Evolutionary conservation across 169 alveolate species (phyloP).

Genomic region (Plasmodium inui): DNA sequence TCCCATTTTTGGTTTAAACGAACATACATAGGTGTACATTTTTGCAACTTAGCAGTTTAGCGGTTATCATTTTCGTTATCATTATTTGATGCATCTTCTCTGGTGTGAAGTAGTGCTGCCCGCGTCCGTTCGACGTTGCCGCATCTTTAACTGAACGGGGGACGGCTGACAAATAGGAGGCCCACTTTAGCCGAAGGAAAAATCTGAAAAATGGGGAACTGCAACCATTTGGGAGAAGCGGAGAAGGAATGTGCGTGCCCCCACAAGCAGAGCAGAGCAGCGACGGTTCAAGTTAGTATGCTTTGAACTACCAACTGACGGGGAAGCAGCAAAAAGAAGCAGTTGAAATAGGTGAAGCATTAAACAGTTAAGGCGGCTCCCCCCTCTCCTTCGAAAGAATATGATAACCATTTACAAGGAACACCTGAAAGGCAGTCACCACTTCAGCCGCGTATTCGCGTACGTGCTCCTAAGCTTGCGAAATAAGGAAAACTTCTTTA

Average conservation of each 20-base stretch:
- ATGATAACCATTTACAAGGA: constrained; percentile 71
- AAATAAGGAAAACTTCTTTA: constrained; percentile 66
- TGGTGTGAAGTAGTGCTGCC: not conserved
- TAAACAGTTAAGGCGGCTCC: not conserved
- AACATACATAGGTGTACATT: not conserved
- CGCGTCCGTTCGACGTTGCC: not conserved
- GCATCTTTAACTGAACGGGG: not conserved
- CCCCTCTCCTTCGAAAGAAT: not conserved
- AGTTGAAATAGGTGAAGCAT: not conserved
- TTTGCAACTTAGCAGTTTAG: not conserved
- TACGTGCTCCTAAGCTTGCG: constrained; percentile 27
- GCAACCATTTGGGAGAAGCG: not conserved
- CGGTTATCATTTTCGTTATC: not conserved
- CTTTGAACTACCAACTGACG: not conserved
- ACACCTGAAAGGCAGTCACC: constrained; percentile 12
- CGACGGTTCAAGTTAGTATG: not conserved
- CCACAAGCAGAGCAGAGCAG: not conserved
- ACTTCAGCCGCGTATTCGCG: constrained; percentile 59
- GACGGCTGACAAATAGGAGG: not conserved
- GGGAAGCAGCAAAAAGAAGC: not conserved
- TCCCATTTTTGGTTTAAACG: not conserved
- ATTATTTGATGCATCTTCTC: not conserved
- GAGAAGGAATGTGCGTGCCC: constrained; percentile 3
- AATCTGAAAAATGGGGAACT: not conserved
- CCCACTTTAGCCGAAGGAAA: not conserved